Evolutionary conservation across 2,329 filamentous ascomycete species (phyloP), one percentile per base, ranked within the genome.

Genomic region (Scedosporium dehoogii): DNA sequence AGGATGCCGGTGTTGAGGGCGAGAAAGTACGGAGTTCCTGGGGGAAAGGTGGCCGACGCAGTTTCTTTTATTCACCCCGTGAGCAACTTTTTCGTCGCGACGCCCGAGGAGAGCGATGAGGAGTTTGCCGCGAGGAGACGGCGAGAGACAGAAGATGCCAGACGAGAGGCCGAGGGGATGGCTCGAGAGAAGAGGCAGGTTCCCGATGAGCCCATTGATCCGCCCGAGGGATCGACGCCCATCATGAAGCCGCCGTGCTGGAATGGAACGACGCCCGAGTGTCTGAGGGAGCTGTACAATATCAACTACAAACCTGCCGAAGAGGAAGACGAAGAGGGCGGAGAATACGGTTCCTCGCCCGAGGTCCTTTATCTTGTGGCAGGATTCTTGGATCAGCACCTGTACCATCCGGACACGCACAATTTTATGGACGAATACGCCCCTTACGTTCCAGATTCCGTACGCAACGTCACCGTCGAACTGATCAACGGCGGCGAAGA

Each of bases 51-150:
- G 4, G 66, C 70, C 1, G 66, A 69, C 1, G 68, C 73, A 62
- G 73, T 82, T 61, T 73, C 73, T 61, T 81, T 82, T 64, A 71
- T 82, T 29, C 75, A 79, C 48, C 80, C 80, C 0, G 68, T 82
- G 51, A 71, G 74, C 63, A 78, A 81, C 70, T 82, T 82, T 63
- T 77, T 81, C 67, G 67, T 42, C 68, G 69, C 53, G 69, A 67
- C 16, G 64, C 68, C 9, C 6, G n/a, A 23, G 23, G 44, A 41
- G 27, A 60, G 25, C 38, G 57, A 58, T 18, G 58, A 60, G 18
- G 58, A 60, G 42, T 18, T 21, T 12, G 10, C 12, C n/a, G 33
- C n/a, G 9, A 60, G 33, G 16, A n/a, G 23, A 33, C 44, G 58
- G 16, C 25, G 58, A 25, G 23, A 23, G 23, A n/a, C n/a, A 7